Evolutionary conservation across 1,284 basidiomycete genomes (phyloP), one percentile per base, ranked within the genome.

Genomic region (Omphalotus olearius): DNA sequence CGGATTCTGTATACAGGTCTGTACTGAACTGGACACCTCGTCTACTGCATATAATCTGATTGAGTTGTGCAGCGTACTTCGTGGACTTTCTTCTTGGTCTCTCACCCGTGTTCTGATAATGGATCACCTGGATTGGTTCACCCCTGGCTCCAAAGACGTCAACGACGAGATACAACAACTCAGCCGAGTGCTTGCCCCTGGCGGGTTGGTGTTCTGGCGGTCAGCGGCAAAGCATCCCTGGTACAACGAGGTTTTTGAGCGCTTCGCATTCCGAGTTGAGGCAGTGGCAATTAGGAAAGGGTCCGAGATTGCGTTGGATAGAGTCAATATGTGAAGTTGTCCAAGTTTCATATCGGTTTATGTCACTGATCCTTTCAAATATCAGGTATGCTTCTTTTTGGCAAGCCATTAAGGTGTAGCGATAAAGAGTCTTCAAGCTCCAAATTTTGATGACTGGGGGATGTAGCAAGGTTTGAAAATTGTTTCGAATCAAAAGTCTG

Each of bases 61-160:
- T n/a, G 48, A 40, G 9, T 26, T 13, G 13, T 33, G 17, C 51
- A 85, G 82, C 55, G 82, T 83, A 3, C 69, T 87, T 5, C 71
- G 73, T 16, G 81, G 80, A 20, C 69, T 88, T n/a, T 66, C 71
- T 0, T 65, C 71, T 42, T 70, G 68, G 43, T 78, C 75, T 14
- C 68, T 89, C 36, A 85, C 85, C 30, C 79, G 82, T 39, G 77
- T 80, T 9, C 78, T 92, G 52, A 74, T 89, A 50, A 92, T 93
- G 90, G 90, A 92, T 66, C 85, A 87, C 54, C 75, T 89, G 57
- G 88, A 89, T 61, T 88, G 83, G 87, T 89, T 88, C 64, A 67
- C 76, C 28, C 80, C 80, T 1, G 80, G 79, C 17, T 74, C 80
- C 3, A 64, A 69, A 51, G 83, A 83, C 50, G 77, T 80, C 14